Percentiles rank a stretch among this genome's conserved stretches.
Evolutionary conservation across 495 filamentous ascomycete species (phyloP).

Genomic region (Aspergillus saccharolyticus): DNA sequence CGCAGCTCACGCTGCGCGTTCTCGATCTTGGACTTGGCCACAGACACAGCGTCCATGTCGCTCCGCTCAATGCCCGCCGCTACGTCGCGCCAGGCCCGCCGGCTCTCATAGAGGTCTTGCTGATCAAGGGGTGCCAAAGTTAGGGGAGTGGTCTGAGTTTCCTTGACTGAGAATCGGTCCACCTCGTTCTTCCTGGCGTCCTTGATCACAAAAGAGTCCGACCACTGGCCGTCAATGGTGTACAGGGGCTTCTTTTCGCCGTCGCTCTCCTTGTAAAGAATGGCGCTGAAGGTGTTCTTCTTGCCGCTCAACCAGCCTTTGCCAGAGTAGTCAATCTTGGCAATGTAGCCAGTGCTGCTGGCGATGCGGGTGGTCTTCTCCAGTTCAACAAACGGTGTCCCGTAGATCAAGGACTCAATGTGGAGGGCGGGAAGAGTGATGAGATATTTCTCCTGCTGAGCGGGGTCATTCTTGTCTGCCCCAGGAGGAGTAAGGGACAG

Average conservation of each 20-base stretch:
- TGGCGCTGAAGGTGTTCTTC: slow-evolving; percentile 86
- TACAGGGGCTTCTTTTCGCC: slow-evolving; percentile 80
- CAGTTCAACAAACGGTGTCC: slow-evolving; percentile 85
- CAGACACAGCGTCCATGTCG: slow-evolving; percentile 74
- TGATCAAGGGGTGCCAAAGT: slow-evolving; percentile 67
- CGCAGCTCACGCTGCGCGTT: slow-evolving; percentile 82
- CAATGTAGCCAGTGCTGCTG: slow-evolving; percentile 80
- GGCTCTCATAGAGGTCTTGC: slow-evolving; percentile 83
- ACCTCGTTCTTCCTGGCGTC: slow-evolving; percentile 66
- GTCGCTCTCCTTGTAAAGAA: slow-evolving; percentile 63
- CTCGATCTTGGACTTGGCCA: slow-evolving; percentile 86
- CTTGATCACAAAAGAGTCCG: slow-evolving; percentile 73
- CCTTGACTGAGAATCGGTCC: slow-evolving; percentile 63
- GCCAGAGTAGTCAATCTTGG: slow-evolving; percentile 87
- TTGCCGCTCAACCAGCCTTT: slow-evolving; percentile 93
- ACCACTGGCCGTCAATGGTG: slow-evolving; percentile 89
- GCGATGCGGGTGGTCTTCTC: slow-evolving; percentile 76
- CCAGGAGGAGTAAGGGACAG: slow-evolving; percentile 63
- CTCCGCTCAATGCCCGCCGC: slow-evolving; percentile 70
- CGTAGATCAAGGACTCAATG: slow-evolving; percentile 90
- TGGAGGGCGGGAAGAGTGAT: slow-evolving; percentile 91
- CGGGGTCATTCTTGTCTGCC: slow-evolving; percentile 38
- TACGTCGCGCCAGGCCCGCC: slow-evolving; percentile 84
- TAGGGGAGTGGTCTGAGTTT: slow-evolving; percentile 59
- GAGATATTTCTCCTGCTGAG: slow-evolving; percentile 66